A percentile compares a stretch with the other conserved stretches of the same genome.
Evolutionary conservation across 139 green algal species (phyloP).

Genomic region (Pseudopediastrum boryanum): DNA sequence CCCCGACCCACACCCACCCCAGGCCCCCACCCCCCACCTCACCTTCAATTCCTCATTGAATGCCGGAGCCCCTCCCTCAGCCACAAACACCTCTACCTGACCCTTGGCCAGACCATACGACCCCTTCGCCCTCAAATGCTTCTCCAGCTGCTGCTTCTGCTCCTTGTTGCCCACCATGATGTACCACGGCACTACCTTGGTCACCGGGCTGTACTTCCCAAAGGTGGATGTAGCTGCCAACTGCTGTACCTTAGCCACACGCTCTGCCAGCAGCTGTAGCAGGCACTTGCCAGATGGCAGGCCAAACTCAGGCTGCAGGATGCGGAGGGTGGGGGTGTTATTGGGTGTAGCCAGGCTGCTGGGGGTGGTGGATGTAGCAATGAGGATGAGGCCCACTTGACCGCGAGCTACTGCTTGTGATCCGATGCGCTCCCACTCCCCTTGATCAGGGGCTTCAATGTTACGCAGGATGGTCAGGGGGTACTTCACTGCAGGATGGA

Average conservation of each 20-base stretch:
- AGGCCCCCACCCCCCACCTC: too few species aligned
- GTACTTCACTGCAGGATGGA: conserved; percentile 15
- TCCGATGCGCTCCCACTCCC: conserved; percentile 37
- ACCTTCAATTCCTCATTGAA: too few species aligned
- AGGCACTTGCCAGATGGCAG: conserved; percentile 89
- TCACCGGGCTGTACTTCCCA: conserved; percentile 10
- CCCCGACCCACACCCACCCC: too few species aligned
- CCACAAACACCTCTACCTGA: too few species aligned
- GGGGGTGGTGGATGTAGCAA: conserved; percentile 48
- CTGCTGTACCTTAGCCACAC: conserved; percentile 74
- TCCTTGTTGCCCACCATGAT: too few species aligned
- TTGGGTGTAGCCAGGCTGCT: conserved; percentile 33
- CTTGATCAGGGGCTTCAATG: not conserved
- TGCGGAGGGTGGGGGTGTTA: conserved; percentile 43
- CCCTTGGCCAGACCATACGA: too few species aligned
- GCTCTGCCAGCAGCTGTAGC: conserved; percentile 91
- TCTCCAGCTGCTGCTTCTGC: too few species aligned
- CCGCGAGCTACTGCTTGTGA: conserved; percentile 53
- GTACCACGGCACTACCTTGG: conserved; percentile 64
- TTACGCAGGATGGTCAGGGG: not conserved
- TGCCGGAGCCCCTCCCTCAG: too few species aligned
- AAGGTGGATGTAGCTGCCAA: conserved; percentile 49
- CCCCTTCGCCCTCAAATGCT: too few species aligned
- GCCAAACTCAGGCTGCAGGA: conserved; percentile 79
- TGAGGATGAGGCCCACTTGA: conserved; percentile 72